phyloP scores from a whole-genome alignment of 306 rosid genomes.

The Calophaca sinica region DNA sequence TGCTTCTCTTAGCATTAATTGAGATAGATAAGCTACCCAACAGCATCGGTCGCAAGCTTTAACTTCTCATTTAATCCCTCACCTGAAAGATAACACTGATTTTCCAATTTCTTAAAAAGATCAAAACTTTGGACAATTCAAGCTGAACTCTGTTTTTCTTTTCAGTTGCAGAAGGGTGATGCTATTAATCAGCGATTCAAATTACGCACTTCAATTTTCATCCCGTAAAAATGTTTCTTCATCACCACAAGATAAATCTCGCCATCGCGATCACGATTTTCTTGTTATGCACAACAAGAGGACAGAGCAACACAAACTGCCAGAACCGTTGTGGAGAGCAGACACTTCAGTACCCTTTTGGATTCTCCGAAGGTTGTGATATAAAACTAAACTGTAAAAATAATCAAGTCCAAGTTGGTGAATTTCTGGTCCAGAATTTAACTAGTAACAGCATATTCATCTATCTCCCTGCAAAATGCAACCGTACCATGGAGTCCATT shows the following conservation, averaged over 20 bases:
- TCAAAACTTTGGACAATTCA: conserved; percentile 2
- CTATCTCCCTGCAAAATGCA: conserved; percentile 59
- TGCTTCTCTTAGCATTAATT: conserved; percentile 64
- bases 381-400: conserved; percentile 50
- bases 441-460: conserved; percentile 60
- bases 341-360: conserved; percentile 69
- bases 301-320: conserved; percentile 44
- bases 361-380: conserved; percentile 56
- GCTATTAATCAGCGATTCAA: not conserved
- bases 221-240: conserved; percentile 48
- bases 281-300: conserved; percentile 44
- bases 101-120: conserved; percentile 22
- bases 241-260: conserved; percentile 31
- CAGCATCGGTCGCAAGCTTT: conserved; percentile 57
- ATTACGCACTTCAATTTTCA: too few relatives aligned
- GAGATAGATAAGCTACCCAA: conserved; percentile 69
- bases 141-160: conserved; percentile 14
- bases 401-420: conserved; percentile 41
- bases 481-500: conserved; percentile 53
- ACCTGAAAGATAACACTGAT: not conserved
- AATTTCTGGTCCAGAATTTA: conserved; percentile 56
- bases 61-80: conserved; percentile 54
- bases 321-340: conserved; percentile 41
- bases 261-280: conserved; percentile 45
- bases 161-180: conserved; percentile 51